Conservation (phyloP, 441 rosid species). For the Populus hybrid region DNA sequence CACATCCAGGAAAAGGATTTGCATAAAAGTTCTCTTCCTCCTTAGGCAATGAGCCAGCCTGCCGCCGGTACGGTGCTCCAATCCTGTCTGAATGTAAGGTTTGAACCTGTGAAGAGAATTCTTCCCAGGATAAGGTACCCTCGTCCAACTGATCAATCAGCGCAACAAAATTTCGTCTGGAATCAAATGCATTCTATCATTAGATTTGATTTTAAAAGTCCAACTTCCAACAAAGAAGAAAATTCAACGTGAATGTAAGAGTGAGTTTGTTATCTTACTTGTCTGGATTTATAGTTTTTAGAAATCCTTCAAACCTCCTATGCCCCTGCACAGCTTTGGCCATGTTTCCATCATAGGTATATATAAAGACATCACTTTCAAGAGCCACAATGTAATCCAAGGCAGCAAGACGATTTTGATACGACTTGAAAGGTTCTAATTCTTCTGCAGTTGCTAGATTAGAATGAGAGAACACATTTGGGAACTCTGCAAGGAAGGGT, state of each 20-base stretch:
- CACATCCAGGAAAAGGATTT: constrained; percentile 84
- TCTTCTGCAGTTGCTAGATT: constrained; percentile 76
- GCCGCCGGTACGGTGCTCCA: constrained; percentile 74
- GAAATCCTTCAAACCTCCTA: constrained; percentile 76
- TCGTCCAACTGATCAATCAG: constrained; percentile 70
- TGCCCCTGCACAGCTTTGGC: constrained; percentile 98
- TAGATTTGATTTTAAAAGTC: neutral
- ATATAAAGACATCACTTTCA: constrained; percentile 85
- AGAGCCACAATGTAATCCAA: constrained; percentile 85
- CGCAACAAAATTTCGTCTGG: constrained; percentile 65
- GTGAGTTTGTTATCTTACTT: constrained; percentile 37
- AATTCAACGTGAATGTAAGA: neutral
- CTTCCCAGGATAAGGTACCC: constrained; percentile 64
- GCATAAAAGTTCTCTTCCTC: constrained; percentile 90
- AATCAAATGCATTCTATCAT: constrained; percentile 18
- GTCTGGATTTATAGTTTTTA: constrained; percentile 86
- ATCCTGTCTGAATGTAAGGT: constrained; percentile 55
- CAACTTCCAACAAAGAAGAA: neutral
- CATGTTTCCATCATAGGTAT: constrained; percentile 93
- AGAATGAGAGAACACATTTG: constrained; percentile 72
- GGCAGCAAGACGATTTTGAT: constrained; percentile 89
- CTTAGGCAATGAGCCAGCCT: constrained; percentile 64
- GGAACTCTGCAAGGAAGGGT: constrained; percentile 65
- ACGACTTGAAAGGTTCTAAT: constrained; percentile 59
- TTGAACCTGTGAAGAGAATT: constrained; percentile 65